Evolutionary conservation across 306 rosid genomes (phyloP), one percentile per base, ranked within the genome.

Genomic region (Vigna trinervia): DNA sequence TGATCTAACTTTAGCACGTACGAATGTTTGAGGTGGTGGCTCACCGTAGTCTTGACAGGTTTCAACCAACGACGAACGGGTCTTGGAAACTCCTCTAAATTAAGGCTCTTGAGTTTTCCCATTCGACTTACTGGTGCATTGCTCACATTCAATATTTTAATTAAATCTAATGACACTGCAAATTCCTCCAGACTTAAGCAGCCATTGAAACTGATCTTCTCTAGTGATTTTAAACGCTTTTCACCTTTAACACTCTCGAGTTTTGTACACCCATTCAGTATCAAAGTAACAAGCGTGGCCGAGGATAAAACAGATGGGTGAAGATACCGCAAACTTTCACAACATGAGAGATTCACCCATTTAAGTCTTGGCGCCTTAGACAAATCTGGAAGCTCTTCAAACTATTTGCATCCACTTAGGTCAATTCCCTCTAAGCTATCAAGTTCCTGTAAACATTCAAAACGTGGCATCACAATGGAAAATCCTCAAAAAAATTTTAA

Each of bases 361-460:
- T 51, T 79, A 62, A 84, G 77, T 57, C 23, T 71, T 14, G 13
- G 26, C 0, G 84, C 82, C 43, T 10, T 17, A 0, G 77, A 71
- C 14, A 80, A 57, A n/a, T 84, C 84, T 1, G 84, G 77, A 4
- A 80, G 28, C 45, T 75, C 53, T 7, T 2, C 47, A 19, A 80
- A 51, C 3, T 14, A 2, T 0, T 2, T 39, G 19, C 80, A 71
- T 6, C 47, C 62, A 5, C 28, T 3, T 11, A 76, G 13, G 1
- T 76, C 48, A 5, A 80, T 2, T 48, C 0, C 5, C 32, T 41
- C 78, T 47, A 84, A 59, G 34, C 76, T 76, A 39, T 19, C 48
- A 41, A 76, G 65, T 17, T 59, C 76, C 82, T 76, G 26, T 17
- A 5, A 34, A 54, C 22, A 62, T 5, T 5, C 47, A 45, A 65